phyloP scores from a whole-genome alignment of 441 rosid species.

The Arabidopsis hybrid region DNA sequence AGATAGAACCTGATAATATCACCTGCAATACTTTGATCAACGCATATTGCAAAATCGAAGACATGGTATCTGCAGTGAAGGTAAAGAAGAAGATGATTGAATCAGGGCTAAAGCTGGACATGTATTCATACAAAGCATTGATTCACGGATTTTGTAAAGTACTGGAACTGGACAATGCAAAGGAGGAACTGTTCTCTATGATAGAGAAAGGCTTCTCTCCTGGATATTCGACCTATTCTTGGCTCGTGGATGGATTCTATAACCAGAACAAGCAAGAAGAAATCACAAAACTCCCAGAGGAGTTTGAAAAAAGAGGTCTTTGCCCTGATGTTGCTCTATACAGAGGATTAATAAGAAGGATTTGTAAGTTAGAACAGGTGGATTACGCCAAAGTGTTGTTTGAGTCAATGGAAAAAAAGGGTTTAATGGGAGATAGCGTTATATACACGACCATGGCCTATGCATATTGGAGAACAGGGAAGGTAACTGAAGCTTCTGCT shows the following conservation, averaged over 20 bases:
- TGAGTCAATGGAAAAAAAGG: conserved; percentile 71
- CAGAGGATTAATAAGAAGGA: conserved; percentile 89
- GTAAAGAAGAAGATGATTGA: conserved; percentile 83
- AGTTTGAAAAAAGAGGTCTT: conserved; percentile 63
- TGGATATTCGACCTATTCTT: conserved; percentile 75
- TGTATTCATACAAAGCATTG: conserved; percentile 75
- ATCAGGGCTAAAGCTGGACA: conserved; percentile 74
- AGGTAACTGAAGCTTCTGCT: conserved; percentile 56
- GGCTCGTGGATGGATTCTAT: conserved; percentile 83
- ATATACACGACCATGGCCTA: conserved; percentile 71
- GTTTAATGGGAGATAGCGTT: conserved; percentile 75
- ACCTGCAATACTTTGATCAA: conserved; percentile 93
- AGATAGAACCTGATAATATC: conserved; percentile 78
- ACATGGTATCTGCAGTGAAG: conserved; percentile 79
- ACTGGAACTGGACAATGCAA: conserved; percentile 70
- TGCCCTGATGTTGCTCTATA: conserved; percentile 66
- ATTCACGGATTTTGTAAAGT: conserved; percentile 88
- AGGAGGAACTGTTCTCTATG: conserved; percentile 77
- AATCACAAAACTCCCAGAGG: conserved; percentile 61
- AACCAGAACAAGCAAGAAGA: conserved; percentile 57
- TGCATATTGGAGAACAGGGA: conserved; percentile 82
- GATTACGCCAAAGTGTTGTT: conserved; percentile 63
- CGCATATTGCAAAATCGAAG: conserved; percentile 88
- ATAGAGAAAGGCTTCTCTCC: conserved; percentile 78
- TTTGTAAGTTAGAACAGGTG: conserved; percentile 71